Base-by-base conservation (phyloP, 176 grass and related monocot genomes). In the Puya raimondii region DNA sequence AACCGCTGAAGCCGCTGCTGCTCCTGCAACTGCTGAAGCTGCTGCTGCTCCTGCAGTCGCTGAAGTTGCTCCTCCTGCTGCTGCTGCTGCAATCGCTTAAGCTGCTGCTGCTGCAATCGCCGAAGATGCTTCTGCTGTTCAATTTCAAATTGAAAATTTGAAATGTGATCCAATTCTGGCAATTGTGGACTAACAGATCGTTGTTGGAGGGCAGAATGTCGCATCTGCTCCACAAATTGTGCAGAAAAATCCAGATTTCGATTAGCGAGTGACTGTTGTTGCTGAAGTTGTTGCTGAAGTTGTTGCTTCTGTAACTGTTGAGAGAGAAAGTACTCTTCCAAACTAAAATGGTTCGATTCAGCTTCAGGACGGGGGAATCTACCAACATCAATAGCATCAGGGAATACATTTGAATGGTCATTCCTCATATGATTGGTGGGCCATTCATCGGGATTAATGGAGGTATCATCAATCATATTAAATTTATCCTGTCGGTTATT, bases 241-340 rank as follows among this genome's bases (percentile, higher is more conserved):
- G 17, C 56, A 18, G 56, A 61, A 61, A 61, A 61, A 18, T 61
- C 56, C 17, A 61, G 2, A 61, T 61, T 61, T 61, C 21, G 56
- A 61, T 61, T 16, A 18, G 56, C n/a, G 8, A 61, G 16, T 20
- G 21, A 61, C 56, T 61, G 61, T 80, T 96, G 91, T 67, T 96
- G 87, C 71, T 79, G 79, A 61, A 80, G 61, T 80, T 96, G 91
- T 67, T 96, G 87, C 71, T 79, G 79, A 61, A 80, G 82, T 52
- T 61, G 56, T 20, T 61, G 56, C 17, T 10, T 61, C 13, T 20
- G 56, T 20, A 77, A 67, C 50, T 67, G 64, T 13, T 76, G 74
- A 14, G 64, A 58, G 2, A 68, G 50, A 16, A 92, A 33, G 56
- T 92, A 79, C 47, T 90, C 89, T 69, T 97, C 94, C 50, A 88